phyloP scores from a whole-genome alignment of 148 eudicot species.

The Simmondsia chinensis region DNA sequence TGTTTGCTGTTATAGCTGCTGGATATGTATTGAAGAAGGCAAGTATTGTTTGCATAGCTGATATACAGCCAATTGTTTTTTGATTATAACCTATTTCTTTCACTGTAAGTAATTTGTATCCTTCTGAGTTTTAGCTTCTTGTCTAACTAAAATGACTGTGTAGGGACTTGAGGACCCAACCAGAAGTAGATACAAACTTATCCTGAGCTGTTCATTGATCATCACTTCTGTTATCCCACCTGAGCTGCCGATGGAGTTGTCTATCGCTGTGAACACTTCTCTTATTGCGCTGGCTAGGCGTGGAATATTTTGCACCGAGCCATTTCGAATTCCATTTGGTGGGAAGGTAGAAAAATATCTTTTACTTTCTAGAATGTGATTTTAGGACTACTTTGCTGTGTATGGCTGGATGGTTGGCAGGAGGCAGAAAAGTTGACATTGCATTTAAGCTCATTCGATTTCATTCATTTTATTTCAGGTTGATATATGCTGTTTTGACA shows the following conservation, averaged over 20 bases:
- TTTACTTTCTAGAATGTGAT: too few relatives aligned
- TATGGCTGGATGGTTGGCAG: background rate
- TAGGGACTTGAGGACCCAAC: conserved; percentile 99
- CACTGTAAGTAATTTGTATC: background rate
- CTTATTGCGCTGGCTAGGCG: conserved; percentile 87
- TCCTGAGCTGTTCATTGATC: conserved; percentile 89
- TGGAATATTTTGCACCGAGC: conserved; percentile 96
- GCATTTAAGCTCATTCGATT: background rate
- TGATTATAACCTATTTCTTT: background rate
- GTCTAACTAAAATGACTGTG: conserved; percentile 5
- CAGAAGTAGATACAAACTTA: conserved; percentile 93
- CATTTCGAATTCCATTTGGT: conserved; percentile 96
- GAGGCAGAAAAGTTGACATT: too few relatives aligned
- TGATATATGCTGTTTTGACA: conserved; percentile 98
- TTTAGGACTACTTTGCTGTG: too few relatives aligned
- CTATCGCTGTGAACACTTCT: conserved; percentile 97
- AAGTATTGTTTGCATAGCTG: conserved; percentile 11
- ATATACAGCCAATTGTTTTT: background rate
- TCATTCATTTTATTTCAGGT: conserved; percentile 41
- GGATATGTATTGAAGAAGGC: conserved; percentile 98
- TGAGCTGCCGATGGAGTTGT: conserved; percentile 97
- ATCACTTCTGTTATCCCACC: conserved; percentile 98
- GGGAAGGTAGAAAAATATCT: conserved; percentile 56
- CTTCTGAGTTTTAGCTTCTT: background rate
- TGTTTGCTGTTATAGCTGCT: conserved; percentile 94